These are phyloP conservation scores for Wickerhamiella dianesei DNA, from an alignment of 805 yeast species.

Conservation along the genomic window DNA sequence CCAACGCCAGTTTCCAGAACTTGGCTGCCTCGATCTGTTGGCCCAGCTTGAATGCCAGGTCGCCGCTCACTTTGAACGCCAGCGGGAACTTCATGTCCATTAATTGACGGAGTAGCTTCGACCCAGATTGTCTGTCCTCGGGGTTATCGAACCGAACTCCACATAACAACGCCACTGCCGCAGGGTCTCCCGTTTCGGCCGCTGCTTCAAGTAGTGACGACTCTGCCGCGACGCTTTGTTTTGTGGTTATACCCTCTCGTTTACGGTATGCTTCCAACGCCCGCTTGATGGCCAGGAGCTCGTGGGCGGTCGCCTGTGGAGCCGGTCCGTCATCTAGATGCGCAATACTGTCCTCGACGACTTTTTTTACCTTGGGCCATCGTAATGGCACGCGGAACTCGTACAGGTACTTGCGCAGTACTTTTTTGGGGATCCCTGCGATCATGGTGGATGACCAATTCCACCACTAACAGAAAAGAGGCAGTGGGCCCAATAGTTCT, in stretches of 20 bases:
- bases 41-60: conserved; percentile 44
- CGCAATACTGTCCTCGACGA: conserved; percentile 5
- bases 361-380: conserved; percentile 7
- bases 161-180: conserved; percentile 64
- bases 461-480: too few species aligned
- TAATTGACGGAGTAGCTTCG: conserved; percentile 42
- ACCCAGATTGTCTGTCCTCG: conserved; percentile 55
- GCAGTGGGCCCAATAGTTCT: too few species aligned
- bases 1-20: conserved; percentile 44
- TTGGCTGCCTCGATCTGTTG: conserved; percentile 37
- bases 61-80: conserved; percentile 68
- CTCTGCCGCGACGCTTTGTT: conserved; percentile 46
- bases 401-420: conserved; percentile 12
- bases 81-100: conserved; percentile 53
- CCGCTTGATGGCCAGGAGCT: conserved; percentile 54
- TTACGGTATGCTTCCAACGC: conserved; percentile 49
- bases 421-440: conserved; percentile 14
- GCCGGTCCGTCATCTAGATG: conserved; percentile 11
- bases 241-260: conserved; percentile 46
- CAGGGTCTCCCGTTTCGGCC: conserved; percentile 69
- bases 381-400: conserved; percentile 14
- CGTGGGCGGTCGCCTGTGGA: conserved; percentile 40
- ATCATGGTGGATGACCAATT: conserved; percentile 8
- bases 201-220: conserved; percentile 65
- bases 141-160: conserved; percentile 42